Conservation (phyloP, 441 rosid genomes). For the Eruca vesicaria region DNA sequence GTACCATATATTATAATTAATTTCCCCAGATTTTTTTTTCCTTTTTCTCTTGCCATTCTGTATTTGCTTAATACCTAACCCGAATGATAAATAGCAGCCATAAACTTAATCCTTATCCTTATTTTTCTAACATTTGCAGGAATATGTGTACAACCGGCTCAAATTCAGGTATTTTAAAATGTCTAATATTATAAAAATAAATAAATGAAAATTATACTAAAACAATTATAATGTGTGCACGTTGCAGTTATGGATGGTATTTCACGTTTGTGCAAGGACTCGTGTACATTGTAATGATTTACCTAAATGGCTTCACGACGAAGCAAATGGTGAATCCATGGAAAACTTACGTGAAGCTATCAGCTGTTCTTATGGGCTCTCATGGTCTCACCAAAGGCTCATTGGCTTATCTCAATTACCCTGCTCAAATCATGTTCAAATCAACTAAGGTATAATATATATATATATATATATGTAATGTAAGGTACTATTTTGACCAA, state of each 20-base stretch:
- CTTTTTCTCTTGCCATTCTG: background rate
- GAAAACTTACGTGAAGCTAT: conserved; percentile 74
- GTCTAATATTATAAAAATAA: background rate
- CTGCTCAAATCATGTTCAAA: conserved; percentile 91
- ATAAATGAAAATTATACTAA: background rate
- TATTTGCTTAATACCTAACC: conserved; percentile 25
- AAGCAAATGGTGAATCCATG: conserved; percentile 88
- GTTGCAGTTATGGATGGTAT: conserved; percentile 83
- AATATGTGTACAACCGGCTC: conserved; percentile 87
- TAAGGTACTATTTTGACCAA: background rate
- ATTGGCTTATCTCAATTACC: conserved; percentile 81
- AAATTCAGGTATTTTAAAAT: conserved; percentile 53
- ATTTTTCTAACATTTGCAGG: conserved; percentile 44
- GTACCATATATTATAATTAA: background rate
- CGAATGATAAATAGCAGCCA: background rate
- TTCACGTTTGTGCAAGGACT: conserved; percentile 88
- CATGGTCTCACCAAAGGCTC: conserved; percentile 90
- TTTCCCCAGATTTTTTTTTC: background rate
- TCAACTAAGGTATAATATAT: conserved; percentile 94
- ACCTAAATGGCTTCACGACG: conserved; percentile 70
- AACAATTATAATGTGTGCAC: background rate
- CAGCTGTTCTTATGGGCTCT: conserved; percentile 85
- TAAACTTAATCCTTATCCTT: background rate
- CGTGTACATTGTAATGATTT: conserved; percentile 65
- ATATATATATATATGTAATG: background rate